phyloP scores from a whole-genome alignment of 192 early-diverging fungal genomes.

The Phycomyces blakesleeanus region DNA sequence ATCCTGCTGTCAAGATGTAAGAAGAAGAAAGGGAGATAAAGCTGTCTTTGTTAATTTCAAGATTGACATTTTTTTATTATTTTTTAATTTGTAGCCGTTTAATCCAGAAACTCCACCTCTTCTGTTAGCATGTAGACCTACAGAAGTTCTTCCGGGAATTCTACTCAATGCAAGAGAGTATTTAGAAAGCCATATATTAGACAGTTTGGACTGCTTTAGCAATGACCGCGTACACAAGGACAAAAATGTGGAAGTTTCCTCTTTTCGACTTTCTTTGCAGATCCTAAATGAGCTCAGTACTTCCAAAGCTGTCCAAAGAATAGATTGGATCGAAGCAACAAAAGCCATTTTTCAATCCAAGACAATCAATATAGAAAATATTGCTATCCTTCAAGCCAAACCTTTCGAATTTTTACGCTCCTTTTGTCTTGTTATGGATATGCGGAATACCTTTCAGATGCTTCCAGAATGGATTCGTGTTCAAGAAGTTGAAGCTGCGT shows the following conservation, averaged over 20 bases:
- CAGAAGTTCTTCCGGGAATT: not conserved
- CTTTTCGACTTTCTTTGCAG: not conserved
- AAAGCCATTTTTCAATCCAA: not conserved
- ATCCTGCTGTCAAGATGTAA: constrained; percentile 6
- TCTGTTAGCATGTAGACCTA: not conserved
- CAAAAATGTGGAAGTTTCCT: not conserved
- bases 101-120: not conserved
- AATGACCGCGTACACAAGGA: not conserved
- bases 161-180: not conserved
- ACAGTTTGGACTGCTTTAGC: not conserved
- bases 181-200: not conserved
- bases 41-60: too few species aligned
- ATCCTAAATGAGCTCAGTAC: not conserved
- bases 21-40: not conserved
- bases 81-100: not conserved
- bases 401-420: not conserved
- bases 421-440: not conserved
- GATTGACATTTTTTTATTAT: not conserved
- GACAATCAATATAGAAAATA: not conserved
- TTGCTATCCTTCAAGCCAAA: not conserved
- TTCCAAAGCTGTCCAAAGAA: not conserved
- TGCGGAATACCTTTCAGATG: not conserved
- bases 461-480: not conserved
- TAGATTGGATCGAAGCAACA: not conserved
- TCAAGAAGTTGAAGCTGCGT: not conserved